A percentile compares a stretch with the other conserved stretches of the same genome.
These are phyloP conservation scores for Mucor ambiguus DNA, from an alignment of 371 early-diverging fungal species.

Conservation along the genomic window DNA sequence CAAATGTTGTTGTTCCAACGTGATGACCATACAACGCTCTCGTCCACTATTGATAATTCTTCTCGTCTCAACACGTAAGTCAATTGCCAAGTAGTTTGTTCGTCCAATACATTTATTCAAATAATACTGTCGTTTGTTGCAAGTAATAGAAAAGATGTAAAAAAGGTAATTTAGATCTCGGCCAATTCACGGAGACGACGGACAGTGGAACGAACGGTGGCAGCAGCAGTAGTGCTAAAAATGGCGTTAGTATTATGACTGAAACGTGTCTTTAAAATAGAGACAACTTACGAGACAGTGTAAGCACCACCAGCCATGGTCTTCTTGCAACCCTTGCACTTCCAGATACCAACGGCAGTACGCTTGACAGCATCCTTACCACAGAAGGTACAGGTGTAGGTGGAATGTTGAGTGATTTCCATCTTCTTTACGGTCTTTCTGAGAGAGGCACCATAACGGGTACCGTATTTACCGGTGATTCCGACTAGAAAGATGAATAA, in stretches of 20 bases:
- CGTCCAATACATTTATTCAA: conserved; percentile 3
- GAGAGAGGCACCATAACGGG: conserved; percentile 99
- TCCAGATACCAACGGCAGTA: conserved; percentile 99
- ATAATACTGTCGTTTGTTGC: conserved; percentile 2
- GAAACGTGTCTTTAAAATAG: no score
- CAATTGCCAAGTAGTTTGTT: not conserved
- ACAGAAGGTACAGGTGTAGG: conserved; percentile 99
- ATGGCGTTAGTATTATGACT: not conserved
- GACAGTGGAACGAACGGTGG: conserved; percentile 90
- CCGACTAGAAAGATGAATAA: conserved; percentile 62
- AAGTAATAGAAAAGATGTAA: not conserved
- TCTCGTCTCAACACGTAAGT: no score
- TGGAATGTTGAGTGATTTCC: conserved; percentile 99
- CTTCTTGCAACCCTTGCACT: conserved; percentile 98
- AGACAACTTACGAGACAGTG: conserved; percentile 83
- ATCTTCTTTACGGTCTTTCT: conserved; percentile 99
- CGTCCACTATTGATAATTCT: no score
- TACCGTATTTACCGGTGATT: conserved; percentile 99
- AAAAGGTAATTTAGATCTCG: conserved; percentile 88
- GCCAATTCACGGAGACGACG: conserved; percentile 97
- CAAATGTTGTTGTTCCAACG: no score
- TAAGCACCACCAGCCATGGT: conserved; percentile 99
- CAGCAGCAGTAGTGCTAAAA: conserved; percentile 86
- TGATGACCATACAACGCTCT: no score
- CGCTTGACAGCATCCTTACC: conserved; percentile 98